These are phyloP conservation scores for Penicillium digitatum DNA, from an alignment of 2,329 filamentous ascomycete species.

Conservation along the genomic window DNA sequence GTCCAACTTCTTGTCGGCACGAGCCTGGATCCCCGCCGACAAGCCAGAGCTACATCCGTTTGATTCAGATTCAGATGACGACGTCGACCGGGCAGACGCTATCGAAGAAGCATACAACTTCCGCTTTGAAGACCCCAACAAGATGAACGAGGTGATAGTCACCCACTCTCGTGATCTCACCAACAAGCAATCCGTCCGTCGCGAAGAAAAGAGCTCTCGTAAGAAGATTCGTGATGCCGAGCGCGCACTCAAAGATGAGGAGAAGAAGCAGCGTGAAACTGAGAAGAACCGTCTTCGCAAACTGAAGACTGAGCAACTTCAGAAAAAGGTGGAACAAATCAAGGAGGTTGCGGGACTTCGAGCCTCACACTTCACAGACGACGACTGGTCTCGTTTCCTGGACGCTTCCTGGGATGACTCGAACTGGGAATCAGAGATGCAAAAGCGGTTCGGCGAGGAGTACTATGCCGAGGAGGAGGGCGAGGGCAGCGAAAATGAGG, in stretches of 20 bases:
- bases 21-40: constrained; percentile 77
- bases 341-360: constrained; percentile 80
- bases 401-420: constrained; percentile 86
- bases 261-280: constrained; percentile 69
- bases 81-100: constrained; percentile 71
- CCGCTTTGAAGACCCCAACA: constrained; percentile 87
- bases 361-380: constrained; percentile 63
- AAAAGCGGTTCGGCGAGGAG: constrained; percentile 76
- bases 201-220: constrained; percentile 73
- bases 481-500: constrained; percentile 48
- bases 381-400: constrained; percentile 80
- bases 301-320: constrained; percentile 85
- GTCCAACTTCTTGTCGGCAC: constrained; percentile 90
- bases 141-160: constrained; percentile 80
- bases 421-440: constrained; percentile 88
- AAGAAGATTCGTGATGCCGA: constrained; percentile 76
- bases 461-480: constrained; percentile 68
- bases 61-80: constrained; percentile 83
- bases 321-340: constrained; percentile 81
- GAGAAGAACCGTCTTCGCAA: constrained; percentile 81
- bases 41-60: constrained; percentile 71
- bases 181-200: constrained; percentile 75
- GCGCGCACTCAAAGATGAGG: constrained; percentile 70
- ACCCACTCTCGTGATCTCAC: constrained; percentile 86
- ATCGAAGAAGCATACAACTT: constrained; percentile 94